Evolutionary conservation across 2,329 filamentous ascomycete species (phyloP).

Genomic region (Decorospora gaudefroyi): DNA sequence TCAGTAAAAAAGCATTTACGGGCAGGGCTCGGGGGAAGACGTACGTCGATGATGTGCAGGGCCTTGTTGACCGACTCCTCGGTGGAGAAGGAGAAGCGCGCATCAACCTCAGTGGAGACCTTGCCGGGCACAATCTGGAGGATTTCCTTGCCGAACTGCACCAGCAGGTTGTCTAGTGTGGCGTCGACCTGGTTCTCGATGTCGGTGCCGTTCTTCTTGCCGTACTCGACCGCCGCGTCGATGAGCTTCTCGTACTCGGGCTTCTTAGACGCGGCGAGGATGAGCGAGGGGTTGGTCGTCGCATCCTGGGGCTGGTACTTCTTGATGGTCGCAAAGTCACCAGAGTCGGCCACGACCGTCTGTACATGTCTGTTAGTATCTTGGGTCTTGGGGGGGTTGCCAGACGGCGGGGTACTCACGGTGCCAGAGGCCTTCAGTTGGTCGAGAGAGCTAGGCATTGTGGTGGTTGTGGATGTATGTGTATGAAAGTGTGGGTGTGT

Average conservation of each 20-base stretch:
- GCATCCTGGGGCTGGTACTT: slow-evolving; percentile 99
- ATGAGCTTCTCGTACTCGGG: slow-evolving; percentile 92
- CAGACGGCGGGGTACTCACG: slow-evolving; percentile 64
- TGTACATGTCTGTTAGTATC: slow-evolving; percentile 46
- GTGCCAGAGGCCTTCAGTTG: slow-evolving; percentile 97
- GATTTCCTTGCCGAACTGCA: slow-evolving; percentile 98
- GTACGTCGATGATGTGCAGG: slow-evolving; percentile 91
- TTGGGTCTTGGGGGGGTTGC: slow-evolving; percentile 13
- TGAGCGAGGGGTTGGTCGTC: slow-evolving; percentile 98
- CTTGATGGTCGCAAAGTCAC: slow-evolving; percentile 82
- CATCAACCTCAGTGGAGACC: slow-evolving; percentile 98
- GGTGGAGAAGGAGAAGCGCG: slow-evolving; percentile 92
- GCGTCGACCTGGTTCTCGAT: slow-evolving; percentile 84
- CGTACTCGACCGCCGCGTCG: slow-evolving; percentile 80
- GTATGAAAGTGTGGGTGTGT: slow-evolving; percentile 7
- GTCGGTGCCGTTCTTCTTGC: slow-evolving; percentile 71
- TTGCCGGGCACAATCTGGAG: slow-evolving; percentile 96
- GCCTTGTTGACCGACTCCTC: slow-evolving; percentile 93
- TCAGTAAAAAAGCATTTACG: slow-evolving; percentile 27
- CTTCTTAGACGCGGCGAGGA: slow-evolving; percentile 98
- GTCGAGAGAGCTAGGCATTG: slow-evolving; percentile 88
- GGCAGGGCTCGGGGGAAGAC: slow-evolving; percentile 36
- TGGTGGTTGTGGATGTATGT: slow-evolving; percentile 27
- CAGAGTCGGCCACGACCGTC: slow-evolving; percentile 97
- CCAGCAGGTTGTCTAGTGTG: slow-evolving; percentile 89